Base-by-base conservation (phyloP, 345 rosid genomes). In the Durio zibethinus region DNA sequence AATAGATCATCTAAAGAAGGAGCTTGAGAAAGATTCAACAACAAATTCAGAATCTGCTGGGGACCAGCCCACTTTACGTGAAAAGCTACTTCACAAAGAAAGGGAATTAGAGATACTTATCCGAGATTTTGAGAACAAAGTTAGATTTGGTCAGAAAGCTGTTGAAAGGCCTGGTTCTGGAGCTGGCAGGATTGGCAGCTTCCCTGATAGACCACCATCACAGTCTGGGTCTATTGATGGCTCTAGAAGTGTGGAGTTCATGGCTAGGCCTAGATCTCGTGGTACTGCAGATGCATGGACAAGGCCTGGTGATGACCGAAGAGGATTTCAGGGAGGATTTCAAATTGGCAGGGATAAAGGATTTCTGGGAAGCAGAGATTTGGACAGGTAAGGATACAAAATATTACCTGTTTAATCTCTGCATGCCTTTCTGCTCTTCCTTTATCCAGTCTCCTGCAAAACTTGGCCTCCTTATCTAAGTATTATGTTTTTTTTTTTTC, bases 271-370 rank as follows among this genome's bases (percentile, higher is more conserved):
- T 62, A 77, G 80, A 75, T 96, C 99, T 36, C 97, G 90, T 66
- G 97, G 97, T 72, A 79, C 80, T 69, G 88, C 78, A 75, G 97
- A 91, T 79, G 77, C 53, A 15, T 89, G 99, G 99, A 48, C 88
- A 67, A 90, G 92, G 81, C 87, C 83, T 62, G 80, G 68, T 80
- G 93, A 89, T 72, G 97, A 92, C 38, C 86, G 97, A 89, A 89
- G 92, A 87, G 69, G 84, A 81, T 89, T 86, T 81, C 74, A 70
- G 59, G 59, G 72, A 21, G 72, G 50, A 64, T 67, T 67, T 65
- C 95, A 89, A 76, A 92, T 93, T 85, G 88, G 91, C 81, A 90
- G 89, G 82, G 99, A 94, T 67, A 89, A 92, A 75, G 97, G 94
- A 75, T 96, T 87, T 86, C 84, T 91, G 69, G 89, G 84, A 75